Percentiles rank a stretch among this genome's conserved stretches.
phyloP scores from a whole-genome alignment of 371 early-diverging fungal genomes.

The Chytridium lagenaria region DNA sequence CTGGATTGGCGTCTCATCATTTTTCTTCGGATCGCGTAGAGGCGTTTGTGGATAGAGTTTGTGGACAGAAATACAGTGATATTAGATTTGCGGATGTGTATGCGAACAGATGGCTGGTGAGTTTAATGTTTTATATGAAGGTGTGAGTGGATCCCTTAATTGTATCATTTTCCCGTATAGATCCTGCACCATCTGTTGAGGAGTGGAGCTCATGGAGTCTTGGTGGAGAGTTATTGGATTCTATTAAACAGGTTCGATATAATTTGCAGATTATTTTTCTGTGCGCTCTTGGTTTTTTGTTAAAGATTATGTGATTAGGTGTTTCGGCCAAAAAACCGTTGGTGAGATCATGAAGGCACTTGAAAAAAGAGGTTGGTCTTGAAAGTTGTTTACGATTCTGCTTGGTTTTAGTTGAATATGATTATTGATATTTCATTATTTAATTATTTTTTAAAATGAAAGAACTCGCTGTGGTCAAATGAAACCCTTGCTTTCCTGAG shows the following conservation, averaged over 20 bases:
- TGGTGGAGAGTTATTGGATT: constrained; percentile 19
- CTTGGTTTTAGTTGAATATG: not conserved
- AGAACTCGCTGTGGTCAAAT: constrained; percentile 26
- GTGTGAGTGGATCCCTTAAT: not conserved
- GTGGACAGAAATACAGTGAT: constrained; percentile 23
- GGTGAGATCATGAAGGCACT: constrained; percentile 25
- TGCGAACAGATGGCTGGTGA: constrained; percentile 26
- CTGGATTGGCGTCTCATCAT: constrained; percentile 28
- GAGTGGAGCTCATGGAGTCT: constrained; percentile 28
- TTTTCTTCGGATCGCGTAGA: constrained; percentile 25
- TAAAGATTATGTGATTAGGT: constrained; percentile 1
- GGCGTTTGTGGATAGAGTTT: constrained; percentile 22
- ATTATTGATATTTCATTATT: no score
- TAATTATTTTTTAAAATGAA: no score
- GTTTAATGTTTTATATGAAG: not conserved
- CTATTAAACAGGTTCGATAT: constrained; percentile 20
- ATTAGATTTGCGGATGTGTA: constrained; percentile 24
- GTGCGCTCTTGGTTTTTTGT: constrained; percentile 3
- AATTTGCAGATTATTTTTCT: no score
- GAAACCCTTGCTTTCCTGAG: constrained; percentile 22
- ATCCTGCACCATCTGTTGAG: constrained; percentile 25
- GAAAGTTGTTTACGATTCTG: not conserved
- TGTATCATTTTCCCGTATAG: not conserved
- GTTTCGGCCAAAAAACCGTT: constrained; percentile 19
- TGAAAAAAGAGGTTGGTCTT: constrained; percentile 24